These are phyloP conservation scores for Microdochium bolleyi DNA, from an alignment of 2,329 filamentous ascomycete species.

Conservation along the genomic window DNA sequence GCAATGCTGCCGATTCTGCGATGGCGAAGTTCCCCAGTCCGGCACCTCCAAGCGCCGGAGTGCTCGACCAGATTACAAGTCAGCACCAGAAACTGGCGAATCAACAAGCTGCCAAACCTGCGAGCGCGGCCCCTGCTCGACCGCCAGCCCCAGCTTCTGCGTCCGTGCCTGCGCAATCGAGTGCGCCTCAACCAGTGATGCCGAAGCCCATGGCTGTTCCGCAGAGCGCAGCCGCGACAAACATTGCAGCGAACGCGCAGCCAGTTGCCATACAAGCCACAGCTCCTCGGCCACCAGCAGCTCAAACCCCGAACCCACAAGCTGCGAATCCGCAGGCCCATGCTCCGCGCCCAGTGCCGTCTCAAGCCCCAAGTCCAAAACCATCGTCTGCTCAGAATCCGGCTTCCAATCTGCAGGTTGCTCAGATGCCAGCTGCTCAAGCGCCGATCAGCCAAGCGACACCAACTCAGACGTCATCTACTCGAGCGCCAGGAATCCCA, in stretches of 20 bases:
- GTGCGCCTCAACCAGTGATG: not conserved
- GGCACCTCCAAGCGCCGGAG: slow-evolving; percentile 19
- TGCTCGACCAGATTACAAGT: slow-evolving; percentile 14
- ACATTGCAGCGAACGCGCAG: not conserved
- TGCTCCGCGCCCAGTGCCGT: not conserved
- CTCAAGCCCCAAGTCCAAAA: not conserved
- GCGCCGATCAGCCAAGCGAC: not conserved
- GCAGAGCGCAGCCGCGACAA: not conserved
- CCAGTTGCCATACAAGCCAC: not conserved
- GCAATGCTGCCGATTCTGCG: not conserved
- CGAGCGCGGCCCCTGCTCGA: not conserved
- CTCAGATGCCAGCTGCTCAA: not conserved
- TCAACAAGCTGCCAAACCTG: not conserved
- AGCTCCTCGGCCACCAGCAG: not conserved
- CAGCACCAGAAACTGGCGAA: not conserved
- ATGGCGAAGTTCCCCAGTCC: slow-evolving; percentile 13
- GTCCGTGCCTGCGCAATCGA: not conserved
- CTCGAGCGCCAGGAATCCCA: not conserved
- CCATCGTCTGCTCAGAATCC: too few relatives aligned
- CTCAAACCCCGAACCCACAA: not conserved
- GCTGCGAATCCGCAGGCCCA: too few relatives aligned
- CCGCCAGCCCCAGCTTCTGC: not conserved
- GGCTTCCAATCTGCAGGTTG: not conserved
- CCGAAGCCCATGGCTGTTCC: not conserved
- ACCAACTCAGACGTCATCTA: not conserved